Conservation (phyloP, 2,329 filamentous ascomycete species). For the Colletotrichum spinosum region DNA sequence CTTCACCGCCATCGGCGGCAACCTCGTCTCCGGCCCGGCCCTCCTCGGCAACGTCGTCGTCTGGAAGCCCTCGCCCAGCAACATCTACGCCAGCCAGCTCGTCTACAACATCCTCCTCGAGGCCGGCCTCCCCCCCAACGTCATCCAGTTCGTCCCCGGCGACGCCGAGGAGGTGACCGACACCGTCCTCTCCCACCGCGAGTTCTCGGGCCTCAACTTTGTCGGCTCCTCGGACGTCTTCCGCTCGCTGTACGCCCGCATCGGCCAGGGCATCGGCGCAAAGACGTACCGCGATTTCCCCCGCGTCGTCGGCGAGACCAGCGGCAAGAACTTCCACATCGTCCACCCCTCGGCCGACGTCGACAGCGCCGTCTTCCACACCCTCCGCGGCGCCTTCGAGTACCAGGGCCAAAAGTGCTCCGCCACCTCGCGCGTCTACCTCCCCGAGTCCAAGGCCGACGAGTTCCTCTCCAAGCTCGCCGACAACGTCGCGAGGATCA, state of each 20-base stretch:
- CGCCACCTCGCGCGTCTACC: conserved; percentile 64
- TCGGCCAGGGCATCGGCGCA: conserved; percentile 42
- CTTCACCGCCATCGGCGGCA: conserved; percentile 54
- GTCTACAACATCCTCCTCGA: conserved; percentile 54
- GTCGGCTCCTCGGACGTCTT: conserved; percentile 54
- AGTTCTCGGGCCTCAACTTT: conserved; percentile 52
- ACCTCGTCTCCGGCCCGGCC: conserved; percentile 48
- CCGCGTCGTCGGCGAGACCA: conserved; percentile 62
- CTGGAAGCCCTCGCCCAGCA: conserved; percentile 53
- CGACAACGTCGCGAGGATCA: conserved; percentile 42
- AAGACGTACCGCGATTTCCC: conserved; percentile 52
- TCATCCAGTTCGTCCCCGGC: conserved; percentile 53
- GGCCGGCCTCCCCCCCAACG: conserved; percentile 51
- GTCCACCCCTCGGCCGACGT: conserved; percentile 60
- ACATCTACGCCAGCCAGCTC: conserved; percentile 49
- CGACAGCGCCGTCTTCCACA: conserved; percentile 57
- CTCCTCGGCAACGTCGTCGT: conserved; percentile 55
- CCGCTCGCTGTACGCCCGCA: conserved; percentile 45
- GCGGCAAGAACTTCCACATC: conserved; percentile 66
- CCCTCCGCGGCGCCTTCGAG: conserved; percentile 61
- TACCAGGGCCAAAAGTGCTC: conserved; percentile 66
- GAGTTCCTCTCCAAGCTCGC: conserved; percentile 44
- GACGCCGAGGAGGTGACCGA: conserved; percentile 51
- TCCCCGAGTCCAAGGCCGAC: conserved; percentile 58
- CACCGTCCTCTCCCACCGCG: conserved; percentile 46